Evolutionary conservation across 768 basidiomycete species (phyloP).

Genomic region (Fomitopsis serialis): DNA sequence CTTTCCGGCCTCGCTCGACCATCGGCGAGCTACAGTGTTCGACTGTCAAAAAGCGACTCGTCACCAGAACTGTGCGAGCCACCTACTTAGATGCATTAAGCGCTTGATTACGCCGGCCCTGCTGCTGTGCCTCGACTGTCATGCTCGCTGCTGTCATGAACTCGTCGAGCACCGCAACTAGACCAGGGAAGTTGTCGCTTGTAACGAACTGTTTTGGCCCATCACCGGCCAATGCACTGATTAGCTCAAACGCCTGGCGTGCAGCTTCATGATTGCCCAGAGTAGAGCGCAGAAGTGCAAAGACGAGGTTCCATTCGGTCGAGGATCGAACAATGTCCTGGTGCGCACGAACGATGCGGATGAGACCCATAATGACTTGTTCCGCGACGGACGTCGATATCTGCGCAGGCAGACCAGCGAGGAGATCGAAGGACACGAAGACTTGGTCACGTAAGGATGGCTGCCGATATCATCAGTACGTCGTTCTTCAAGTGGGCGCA

Average conservation of each 20-base stretch:
- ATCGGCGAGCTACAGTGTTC: constrained; percentile 53
- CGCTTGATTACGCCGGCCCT: constrained; percentile 24
- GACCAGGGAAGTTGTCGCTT: constrained; percentile 73
- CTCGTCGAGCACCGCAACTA: constrained; percentile 79
- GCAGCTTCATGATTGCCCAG: constrained; percentile 85
- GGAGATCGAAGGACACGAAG: constrained; percentile 87
- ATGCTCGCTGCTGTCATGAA: constrained; percentile 72
- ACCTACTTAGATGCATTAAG: constrained; percentile 21
- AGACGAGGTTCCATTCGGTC: constrained; percentile 94
- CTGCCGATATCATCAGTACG: constrained; percentile 32
- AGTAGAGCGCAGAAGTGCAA: constrained; percentile 82
- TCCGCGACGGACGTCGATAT: constrained; percentile 87
- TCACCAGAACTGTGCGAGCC: neutral
- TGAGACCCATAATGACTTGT: constrained; percentile 83
- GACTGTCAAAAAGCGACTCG: neutral
- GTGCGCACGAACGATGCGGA: constrained; percentile 73
- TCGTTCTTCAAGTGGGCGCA: neutral
- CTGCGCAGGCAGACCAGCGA: constrained; percentile 70
- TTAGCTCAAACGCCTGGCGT: constrained; percentile 74
- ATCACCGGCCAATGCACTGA: constrained; percentile 60
- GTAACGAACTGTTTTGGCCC: constrained; percentile 58
- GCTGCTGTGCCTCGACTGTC: constrained; percentile 54
- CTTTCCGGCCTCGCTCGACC: constrained; percentile 75
- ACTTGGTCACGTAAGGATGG: constrained; percentile 86
- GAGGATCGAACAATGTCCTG: constrained; percentile 76